Evolutionary conservation across 176 grass and related monocot species (phyloP).

Genomic region (Tuctoria greenei): DNA sequence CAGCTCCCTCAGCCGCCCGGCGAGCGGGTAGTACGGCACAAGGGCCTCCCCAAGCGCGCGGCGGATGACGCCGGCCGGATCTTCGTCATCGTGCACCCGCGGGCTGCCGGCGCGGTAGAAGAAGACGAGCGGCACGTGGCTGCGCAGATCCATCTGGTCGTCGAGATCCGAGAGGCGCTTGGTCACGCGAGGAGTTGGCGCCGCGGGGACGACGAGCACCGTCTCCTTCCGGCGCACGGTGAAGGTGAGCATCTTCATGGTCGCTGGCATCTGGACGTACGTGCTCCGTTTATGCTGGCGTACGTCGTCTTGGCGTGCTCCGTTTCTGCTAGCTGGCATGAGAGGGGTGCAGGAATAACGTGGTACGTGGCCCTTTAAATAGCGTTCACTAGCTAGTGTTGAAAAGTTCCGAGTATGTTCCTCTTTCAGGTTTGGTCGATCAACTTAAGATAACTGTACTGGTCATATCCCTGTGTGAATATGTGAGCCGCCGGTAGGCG

Average conservation of each 20-base stretch:
- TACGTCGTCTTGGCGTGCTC: too few relatives aligned
- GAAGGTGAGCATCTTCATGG: conserved; percentile 18
- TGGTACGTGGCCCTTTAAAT: too few relatives aligned
- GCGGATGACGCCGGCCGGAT: conserved; percentile 30
- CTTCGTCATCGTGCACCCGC: neutral
- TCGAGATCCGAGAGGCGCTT: conserved; percentile 64
- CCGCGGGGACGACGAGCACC: conserved; percentile 23
- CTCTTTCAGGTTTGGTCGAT: too few relatives aligned
- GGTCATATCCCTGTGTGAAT: too few relatives aligned
- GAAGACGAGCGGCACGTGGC: neutral
- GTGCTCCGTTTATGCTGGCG: too few relatives aligned
- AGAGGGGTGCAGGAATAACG: too few relatives aligned
- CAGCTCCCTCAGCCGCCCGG: conserved; percentile 37
- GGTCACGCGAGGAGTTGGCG: conserved; percentile 28
- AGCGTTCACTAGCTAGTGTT: too few relatives aligned
- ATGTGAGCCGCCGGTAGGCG: too few relatives aligned
- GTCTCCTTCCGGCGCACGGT: conserved; percentile 24
- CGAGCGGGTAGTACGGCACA: conserved; percentile 56
- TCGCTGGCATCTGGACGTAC: too few relatives aligned
- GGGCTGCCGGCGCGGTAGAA: conserved; percentile 24
- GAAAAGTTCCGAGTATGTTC: too few relatives aligned
- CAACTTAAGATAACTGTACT: too few relatives aligned
- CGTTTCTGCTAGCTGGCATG: too few relatives aligned
- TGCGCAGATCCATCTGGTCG: conserved; percentile 33
- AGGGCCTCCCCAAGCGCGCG: conserved; percentile 32